Evolutionary conservation across 768 basidiomycete species (phyloP).

Genomic region (Cytidiella melzeri): DNA sequence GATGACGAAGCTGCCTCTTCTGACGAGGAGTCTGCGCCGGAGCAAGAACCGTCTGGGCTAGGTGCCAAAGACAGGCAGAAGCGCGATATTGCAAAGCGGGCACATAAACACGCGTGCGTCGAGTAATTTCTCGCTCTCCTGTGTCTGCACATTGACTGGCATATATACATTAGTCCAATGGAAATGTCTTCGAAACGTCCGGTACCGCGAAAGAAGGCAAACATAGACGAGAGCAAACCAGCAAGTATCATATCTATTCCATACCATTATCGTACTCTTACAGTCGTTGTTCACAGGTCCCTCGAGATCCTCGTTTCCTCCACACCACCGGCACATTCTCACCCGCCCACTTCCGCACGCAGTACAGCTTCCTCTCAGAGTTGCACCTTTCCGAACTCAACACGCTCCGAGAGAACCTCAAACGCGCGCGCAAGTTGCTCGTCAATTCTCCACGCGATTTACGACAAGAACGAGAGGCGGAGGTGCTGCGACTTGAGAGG

Average conservation of each 20-base stretch:
- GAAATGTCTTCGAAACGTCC: constrained; percentile 84
- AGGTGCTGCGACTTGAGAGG: constrained; percentile 62
- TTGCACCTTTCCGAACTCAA: constrained; percentile 59
- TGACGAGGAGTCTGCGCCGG: constrained; percentile 13
- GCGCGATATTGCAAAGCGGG: constrained; percentile 50
- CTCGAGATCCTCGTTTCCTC: constrained; percentile 85
- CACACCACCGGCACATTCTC: constrained; percentile 66
- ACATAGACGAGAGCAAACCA: constrained; percentile 59
- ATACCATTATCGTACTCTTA: not conserved
- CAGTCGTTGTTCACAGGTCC: constrained; percentile 40
- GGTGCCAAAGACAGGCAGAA: constrained; percentile 26
- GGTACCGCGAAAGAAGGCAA: constrained; percentile 63
- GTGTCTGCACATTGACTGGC: not conserved
- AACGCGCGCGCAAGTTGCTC: constrained; percentile 61
- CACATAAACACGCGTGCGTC: constrained; percentile 82
- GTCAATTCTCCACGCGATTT: constrained; percentile 54
- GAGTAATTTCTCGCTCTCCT: not conserved
- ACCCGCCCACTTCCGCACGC: constrained; percentile 53
- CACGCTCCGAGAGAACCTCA: constrained; percentile 58
- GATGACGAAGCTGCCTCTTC: constrained; percentile 13
- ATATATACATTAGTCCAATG: constrained; percentile 56
- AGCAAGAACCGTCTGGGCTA: not conserved
- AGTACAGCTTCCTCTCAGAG: constrained; percentile 71
- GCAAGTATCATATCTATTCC: constrained; percentile 36
- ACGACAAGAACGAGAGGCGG: constrained; percentile 55